Evolutionary conservation across 2,329 filamentous ascomycete genomes (phyloP).

Genomic region (Diaporthe sp.): DNA sequence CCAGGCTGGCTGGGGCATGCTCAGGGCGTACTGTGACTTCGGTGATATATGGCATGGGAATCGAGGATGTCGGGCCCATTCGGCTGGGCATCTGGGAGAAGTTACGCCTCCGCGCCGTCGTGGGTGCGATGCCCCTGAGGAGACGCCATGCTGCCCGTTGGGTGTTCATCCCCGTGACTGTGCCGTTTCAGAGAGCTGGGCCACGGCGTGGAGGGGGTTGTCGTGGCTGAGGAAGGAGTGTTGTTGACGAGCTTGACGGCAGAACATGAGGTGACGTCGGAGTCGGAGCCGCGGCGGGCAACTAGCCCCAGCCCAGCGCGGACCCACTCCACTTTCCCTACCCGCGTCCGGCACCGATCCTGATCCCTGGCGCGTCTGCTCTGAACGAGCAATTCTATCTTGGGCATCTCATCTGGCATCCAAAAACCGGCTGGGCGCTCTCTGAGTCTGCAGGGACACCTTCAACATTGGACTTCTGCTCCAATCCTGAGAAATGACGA

Average conservation of each 20-base stretch:
- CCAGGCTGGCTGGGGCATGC: slow-evolving; percentile 10
- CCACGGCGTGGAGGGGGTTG: slow-evolving; percentile 17
- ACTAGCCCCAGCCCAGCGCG: not conserved
- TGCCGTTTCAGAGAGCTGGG: not conserved
- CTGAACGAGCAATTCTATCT: not conserved
- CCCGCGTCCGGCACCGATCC: slow-evolving; percentile 3
- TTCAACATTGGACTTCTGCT: not conserved
- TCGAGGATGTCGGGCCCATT: slow-evolving; percentile 52
- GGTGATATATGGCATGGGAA: slow-evolving; percentile 73
- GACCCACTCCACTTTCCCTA: slow-evolving; percentile 3
- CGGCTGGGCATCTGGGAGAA: slow-evolving; percentile 60
- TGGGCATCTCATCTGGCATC: not conserved
- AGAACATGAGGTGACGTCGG: slow-evolving; percentile 37
- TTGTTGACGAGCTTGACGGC: slow-evolving; percentile 1
- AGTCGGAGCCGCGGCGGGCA: slow-evolving; percentile 29
- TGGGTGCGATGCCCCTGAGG: slow-evolving; percentile 52
- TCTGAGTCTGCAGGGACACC: not conserved
- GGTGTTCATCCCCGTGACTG: slow-evolving; percentile 51
- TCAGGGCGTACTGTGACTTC: slow-evolving; percentile 62
- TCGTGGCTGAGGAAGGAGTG: not conserved
- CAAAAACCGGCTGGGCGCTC: not conserved
- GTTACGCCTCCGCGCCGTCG: slow-evolving; percentile 51
- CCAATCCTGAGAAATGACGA: slow-evolving; percentile 6
- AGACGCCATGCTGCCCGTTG: slow-evolving; percentile 53
- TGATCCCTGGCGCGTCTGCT: slow-evolving; percentile 3